phyloP scores from a whole-genome alignment of 306 rosid genomes.

The Hippophae rhamnoides region DNA sequence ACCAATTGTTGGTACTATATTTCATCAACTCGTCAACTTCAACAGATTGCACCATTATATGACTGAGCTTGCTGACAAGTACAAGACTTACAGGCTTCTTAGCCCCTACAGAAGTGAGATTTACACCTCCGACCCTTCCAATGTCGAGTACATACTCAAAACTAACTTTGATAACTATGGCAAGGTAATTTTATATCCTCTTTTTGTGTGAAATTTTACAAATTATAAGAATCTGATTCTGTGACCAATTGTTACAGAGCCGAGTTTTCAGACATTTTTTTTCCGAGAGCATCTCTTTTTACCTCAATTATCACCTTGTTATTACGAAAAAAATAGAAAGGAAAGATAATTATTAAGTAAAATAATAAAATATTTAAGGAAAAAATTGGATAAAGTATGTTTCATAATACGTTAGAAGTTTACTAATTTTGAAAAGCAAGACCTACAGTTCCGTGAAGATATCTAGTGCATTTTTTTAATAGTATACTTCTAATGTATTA shows the following conservation, averaged over 20 bases:
- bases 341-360: too few species aligned
- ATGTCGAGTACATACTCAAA: slow-evolving; percentile 79
- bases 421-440: too few species aligned
- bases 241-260: background rate
- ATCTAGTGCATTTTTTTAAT: too few species aligned
- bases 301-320: too few species aligned
- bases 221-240: background rate
- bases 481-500: too few species aligned
- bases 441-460: too few species aligned
- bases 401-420: too few species aligned
- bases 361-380: too few species aligned
- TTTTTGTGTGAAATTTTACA: background rate
- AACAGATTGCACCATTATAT: slow-evolving; percentile 59
- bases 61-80: slow-evolving; percentile 63
- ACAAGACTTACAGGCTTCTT: slow-evolving; percentile 68
- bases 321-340: too few species aligned
- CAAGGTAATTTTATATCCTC: slow-evolving; percentile 36
- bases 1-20: slow-evolving; percentile 61
- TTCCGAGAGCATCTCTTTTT: too few species aligned
- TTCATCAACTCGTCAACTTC: slow-evolving; percentile 63
- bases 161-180: slow-evolving; percentile 71
- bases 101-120: slow-evolving; percentile 47
- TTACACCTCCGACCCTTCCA: slow-evolving; percentile 61
- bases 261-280: background rate
- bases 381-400: too few species aligned